Evolutionary conservation across 2,329 filamentous ascomycete species (phyloP), one percentile per base, ranked within the genome.

Genomic region (Verticillium longisporum): DNA sequence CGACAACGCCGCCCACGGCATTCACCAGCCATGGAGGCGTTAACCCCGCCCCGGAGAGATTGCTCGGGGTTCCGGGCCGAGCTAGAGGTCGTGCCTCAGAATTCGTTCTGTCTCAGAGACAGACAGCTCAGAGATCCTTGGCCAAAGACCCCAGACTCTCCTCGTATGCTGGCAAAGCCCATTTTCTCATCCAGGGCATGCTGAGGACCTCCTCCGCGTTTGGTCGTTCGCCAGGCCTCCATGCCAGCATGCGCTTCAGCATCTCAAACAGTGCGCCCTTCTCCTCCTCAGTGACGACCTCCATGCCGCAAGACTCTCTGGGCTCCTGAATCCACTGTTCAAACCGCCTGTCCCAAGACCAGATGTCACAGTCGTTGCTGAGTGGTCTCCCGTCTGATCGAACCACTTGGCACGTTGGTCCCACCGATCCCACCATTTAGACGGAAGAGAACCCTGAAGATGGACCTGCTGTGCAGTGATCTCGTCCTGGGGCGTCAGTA

Each of bases 391-490:
- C 14, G 32, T 56, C 10, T 63, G 60, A 15, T 63, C 61, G 33
- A 54, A 63, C 60, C 60, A 65, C n/a, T 61, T 56, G 2, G 37
- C 6, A 26, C 61, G 61, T 37, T 63, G 3, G 36, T 70, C 64
- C 69, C 71, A 72, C 53, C 60, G 69, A 4, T 53, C 21, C 70
- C 67, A 71, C 70, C 69, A 74, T 56, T 69, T 69, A 14, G 62
- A 59, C 18, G 71, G 70, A 31, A 72, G 55, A 4, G 63, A 54
- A 55, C 72, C 72, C 62, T 73, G 70, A 15, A 66, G 55, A 61
- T 71, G 67, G 54, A 73, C 66, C 53, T 72, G 70, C 66, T 73
- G 66, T 9, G 65, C 63, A 38, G 66, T 70, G 41, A 72, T 70
- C 15, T 70, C 66, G 56, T 73, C 69, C 57, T 67, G 64, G 2